A percentile compares a stretch with the other conserved stretches of the same genome.
Conservation (phyloP, 2,329 filamentous ascomycete species). For the Fusarium sp. region DNA sequence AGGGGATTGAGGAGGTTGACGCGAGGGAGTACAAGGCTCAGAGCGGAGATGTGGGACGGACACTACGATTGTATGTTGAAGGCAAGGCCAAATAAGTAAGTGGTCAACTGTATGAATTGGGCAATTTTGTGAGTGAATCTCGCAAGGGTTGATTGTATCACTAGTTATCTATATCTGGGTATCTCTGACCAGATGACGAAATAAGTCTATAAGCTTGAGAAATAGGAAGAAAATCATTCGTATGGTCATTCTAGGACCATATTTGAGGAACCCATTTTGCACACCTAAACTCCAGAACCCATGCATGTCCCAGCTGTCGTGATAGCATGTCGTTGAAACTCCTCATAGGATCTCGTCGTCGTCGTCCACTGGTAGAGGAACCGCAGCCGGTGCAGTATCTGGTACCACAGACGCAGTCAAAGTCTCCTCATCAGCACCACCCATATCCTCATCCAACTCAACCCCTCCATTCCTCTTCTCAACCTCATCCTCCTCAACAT, state of each 20-base stretch:
- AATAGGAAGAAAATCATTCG: constrained; percentile 21
- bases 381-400: constrained; percentile 1
- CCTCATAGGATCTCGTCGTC: constrained; percentile 33
- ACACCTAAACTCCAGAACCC: constrained; percentile 40
- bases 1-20: constrained; percentile 47
- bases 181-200: constrained; percentile 33
- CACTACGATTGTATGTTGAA: constrained; percentile 58
- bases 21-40: constrained; percentile 57
- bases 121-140: neutral
- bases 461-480: constrained; percentile 37
- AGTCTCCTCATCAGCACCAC: constrained; percentile 31
- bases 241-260: constrained; percentile 26
- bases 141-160: constrained; percentile 21
- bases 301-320: constrained; percentile 9
- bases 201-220: constrained; percentile 29
- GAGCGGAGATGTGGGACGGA: constrained; percentile 57
- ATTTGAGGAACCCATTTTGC: constrained; percentile 37
- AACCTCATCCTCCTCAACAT: constrained; percentile 31
- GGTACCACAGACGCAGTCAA: constrained; percentile 2
- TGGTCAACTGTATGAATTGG: neutral
- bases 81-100: constrained; percentile 34
- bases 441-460: constrained; percentile 52
- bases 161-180: constrained; percentile 34
- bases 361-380: constrained; percentile 37
- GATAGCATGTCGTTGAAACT: neutral